Percentiles rank a stretch among this genome's conserved stretches.
Conservation (phyloP, 768 basidiomycete species). For the Sporobolomyces pararoseus region DNA sequence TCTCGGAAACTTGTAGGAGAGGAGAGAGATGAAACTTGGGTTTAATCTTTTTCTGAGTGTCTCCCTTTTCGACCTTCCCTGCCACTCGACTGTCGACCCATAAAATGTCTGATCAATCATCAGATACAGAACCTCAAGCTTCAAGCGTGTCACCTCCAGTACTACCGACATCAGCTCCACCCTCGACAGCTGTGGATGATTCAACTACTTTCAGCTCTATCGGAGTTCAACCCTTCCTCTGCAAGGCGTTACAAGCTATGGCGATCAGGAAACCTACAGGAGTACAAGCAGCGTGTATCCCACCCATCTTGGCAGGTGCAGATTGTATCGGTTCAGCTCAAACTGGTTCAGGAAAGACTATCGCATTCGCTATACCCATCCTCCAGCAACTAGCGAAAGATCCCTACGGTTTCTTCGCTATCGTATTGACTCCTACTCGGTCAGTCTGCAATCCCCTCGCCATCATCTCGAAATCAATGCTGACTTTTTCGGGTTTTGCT, state of each 20-base stretch:
- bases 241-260: slow-evolving; percentile 68
- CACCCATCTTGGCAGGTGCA: slow-evolving; percentile 76
- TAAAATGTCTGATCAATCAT: neutral
- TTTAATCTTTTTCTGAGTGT: neutral
- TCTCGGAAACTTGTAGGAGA: neutral
- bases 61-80: neutral
- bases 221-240: slow-evolving; percentile 55
- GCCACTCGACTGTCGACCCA: neutral
- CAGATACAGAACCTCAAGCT: neutral
- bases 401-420: slow-evolving; percentile 89
- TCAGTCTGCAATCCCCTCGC: slow-evolving; percentile 49
- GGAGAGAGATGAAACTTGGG: neutral
- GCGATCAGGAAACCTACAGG: slow-evolving; percentile 80
- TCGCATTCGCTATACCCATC: slow-evolving; percentile 94
- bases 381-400: slow-evolving; percentile 79
- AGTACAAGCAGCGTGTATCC: slow-evolving; percentile 86
- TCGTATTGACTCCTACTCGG: slow-evolving; percentile 93
- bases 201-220: slow-evolving; percentile 50
- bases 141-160: neutral
- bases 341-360: slow-evolving; percentile 95
- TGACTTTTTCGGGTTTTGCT: too few relatives aligned
- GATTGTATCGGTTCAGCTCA: slow-evolving; percentile 98
- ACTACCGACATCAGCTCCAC: neutral
- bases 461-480: too few relatives aligned
- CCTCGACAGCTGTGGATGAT: neutral